phyloP scores from a whole-genome alignment of 192 early-diverging fungal species.

The Rhizoclosmatium sp. region DNA sequence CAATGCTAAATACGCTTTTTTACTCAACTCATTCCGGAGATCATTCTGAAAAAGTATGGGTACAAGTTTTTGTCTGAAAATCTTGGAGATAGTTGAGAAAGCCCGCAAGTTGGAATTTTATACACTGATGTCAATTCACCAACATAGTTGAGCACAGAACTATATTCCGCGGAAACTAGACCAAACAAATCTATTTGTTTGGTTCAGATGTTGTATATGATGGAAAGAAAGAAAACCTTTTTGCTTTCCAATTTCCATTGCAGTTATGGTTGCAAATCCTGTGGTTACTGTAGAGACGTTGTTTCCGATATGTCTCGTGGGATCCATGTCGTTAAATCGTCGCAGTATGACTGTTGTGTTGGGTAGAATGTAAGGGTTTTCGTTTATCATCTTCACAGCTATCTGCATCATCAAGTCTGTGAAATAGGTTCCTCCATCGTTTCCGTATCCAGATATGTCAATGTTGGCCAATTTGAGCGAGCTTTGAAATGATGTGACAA shows the following conservation, averaged over 20 bases:
- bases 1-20: background rate
- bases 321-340: slow-evolving; percentile 1
- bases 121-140: background rate
- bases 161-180: background rate
- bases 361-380: background rate
- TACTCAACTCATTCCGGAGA: too few species aligned
- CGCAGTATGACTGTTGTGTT: background rate
- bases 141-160: background rate
- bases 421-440: background rate
- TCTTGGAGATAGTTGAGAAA: background rate
- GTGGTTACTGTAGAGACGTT: background rate
- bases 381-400: background rate
- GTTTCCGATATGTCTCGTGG: background rate
- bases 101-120: slow-evolving; percentile 1
- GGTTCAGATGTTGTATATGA: background rate
- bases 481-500: background rate
- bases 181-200: background rate
- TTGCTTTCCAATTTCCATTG: background rate
- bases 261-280: background rate
- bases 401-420: background rate
- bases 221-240: background rate
- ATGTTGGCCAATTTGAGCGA: background rate
- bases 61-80: slow-evolving; percentile 1
- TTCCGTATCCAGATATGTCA: background rate
- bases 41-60: slow-evolving; percentile 2